Conservation (phyloP, 2,329 filamentous ascomycete genomes). For the Nothophoma quercina region DNA sequence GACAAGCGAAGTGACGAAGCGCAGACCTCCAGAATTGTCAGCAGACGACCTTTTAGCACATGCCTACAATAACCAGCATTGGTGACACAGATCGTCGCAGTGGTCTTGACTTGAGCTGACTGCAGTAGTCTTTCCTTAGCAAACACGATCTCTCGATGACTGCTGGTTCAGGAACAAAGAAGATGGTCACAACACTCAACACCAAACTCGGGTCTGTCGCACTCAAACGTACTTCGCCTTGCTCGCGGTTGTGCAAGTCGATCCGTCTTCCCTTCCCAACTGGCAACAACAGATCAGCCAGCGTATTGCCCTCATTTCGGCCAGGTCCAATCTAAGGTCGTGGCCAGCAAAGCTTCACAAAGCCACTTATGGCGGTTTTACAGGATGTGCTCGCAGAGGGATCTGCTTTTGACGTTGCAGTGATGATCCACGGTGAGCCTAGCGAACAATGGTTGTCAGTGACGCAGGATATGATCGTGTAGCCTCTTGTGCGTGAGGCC, state of each 20-base stretch:
- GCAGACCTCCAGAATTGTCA: no score
- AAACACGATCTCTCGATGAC: neutral
- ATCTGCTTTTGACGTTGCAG: neutral
- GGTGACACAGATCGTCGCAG: neutral
- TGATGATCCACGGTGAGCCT: neutral
- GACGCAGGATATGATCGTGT: neutral
- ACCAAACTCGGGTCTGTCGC: neutral
- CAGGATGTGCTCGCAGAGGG: neutral
- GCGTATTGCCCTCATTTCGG: neutral
- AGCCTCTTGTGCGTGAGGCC: conserved; percentile 4
- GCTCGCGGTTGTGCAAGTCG: neutral
- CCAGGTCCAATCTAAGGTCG: no score
- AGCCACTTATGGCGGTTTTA: neutral
- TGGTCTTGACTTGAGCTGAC: no score
- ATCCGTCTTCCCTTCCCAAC: no score
- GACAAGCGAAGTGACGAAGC: no score
- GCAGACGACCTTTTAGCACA: no score
- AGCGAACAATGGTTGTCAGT: neutral
- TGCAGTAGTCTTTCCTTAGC: no score
- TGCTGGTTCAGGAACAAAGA: neutral
- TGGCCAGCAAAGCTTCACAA: neutral
- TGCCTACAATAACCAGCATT: no score
- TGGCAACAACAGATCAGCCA: fast-evolving
- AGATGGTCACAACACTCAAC: neutral
- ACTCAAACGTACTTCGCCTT: neutral